Evolutionary conservation across 2,329 filamentous ascomycete species (phyloP).

Genomic region (Fusarium sp.): DNA sequence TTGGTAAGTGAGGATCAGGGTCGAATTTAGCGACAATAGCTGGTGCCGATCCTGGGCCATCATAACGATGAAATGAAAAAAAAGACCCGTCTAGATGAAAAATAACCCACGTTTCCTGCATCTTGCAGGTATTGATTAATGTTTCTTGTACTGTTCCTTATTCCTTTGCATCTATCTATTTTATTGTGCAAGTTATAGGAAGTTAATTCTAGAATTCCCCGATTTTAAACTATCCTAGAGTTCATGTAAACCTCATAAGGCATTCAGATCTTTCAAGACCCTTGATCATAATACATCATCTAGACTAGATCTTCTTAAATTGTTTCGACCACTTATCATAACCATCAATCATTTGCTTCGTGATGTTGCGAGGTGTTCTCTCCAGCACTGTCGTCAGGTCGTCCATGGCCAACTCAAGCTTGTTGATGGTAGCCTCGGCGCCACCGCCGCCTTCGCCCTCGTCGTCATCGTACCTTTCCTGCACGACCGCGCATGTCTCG

Average conservation of each 20-base stretch:
- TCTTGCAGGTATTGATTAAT: background rate
- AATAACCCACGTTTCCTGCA: conserved; percentile 12
- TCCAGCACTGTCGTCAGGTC: conserved; percentile 57
- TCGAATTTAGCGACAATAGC: conserved; percentile 12
- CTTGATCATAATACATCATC: too few species aligned
- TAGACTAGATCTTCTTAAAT: conserved; percentile 44
- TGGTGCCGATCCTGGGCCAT: conserved; percentile 16
- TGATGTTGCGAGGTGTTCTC: conserved; percentile 65
- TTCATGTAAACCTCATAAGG: too few species aligned
- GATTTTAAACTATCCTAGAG: too few species aligned
- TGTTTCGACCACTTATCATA: conserved; percentile 65
- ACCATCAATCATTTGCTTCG: conserved; percentile 63
- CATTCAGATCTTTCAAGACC: too few species aligned
- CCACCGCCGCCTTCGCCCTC: conserved; percentile 38
- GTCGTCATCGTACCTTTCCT: conserved; percentile 49
- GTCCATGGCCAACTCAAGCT: conserved; percentile 51
- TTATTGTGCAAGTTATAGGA: too few species aligned
- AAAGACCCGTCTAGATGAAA: conserved; percentile 13
- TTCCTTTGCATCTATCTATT: too few species aligned
- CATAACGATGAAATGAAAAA: conserved; percentile 36
- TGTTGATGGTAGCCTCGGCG: conserved; percentile 39
- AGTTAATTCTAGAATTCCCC: too few species aligned
- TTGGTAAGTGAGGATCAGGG: conserved; percentile 17
- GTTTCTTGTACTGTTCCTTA: background rate
- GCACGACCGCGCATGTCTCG: conserved; percentile 55